Evolutionary conservation across 2,329 filamentous ascomycete species (phyloP).

Genomic region (Plectosphaerella cucumerina): DNA sequence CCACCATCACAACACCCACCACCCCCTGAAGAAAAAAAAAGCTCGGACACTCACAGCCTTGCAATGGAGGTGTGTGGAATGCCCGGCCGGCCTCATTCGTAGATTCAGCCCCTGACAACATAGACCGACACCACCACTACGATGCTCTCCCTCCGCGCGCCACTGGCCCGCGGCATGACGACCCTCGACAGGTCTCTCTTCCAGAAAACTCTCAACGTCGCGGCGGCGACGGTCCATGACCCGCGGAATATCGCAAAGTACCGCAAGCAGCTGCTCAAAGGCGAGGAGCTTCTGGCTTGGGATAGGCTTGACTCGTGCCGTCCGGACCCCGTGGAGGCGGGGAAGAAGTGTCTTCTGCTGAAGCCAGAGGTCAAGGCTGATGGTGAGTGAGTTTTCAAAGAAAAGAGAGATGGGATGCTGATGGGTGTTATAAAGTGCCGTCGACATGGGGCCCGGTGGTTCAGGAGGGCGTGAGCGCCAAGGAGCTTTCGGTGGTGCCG

Average conservation of each 20-base stretch:
- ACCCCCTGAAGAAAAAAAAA: neutral
- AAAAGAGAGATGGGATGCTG: neutral
- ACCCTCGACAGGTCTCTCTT: constrained; percentile 83
- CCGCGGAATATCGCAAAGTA: constrained; percentile 70
- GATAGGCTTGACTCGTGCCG: constrained; percentile 62
- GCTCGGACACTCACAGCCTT: neutral
- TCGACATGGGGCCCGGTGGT: constrained; percentile 74
- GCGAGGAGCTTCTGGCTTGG: constrained; percentile 60
- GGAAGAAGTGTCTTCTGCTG: constrained; percentile 59
- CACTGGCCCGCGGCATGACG: constrained; percentile 74
- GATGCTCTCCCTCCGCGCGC: constrained; percentile 68
- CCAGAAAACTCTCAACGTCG: constrained; percentile 67
- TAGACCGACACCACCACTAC: neutral
- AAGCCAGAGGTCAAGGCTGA: constrained; percentile 50
- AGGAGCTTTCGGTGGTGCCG: constrained; percentile 67
- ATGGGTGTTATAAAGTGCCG: constrained; percentile 41
- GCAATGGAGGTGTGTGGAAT: constrained; percentile 1
- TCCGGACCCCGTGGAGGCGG: constrained; percentile 56
- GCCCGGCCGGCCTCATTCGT: neutral
- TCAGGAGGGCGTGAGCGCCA: constrained; percentile 61
- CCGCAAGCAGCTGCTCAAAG: constrained; percentile 61
- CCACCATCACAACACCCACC: constrained; percentile 1
- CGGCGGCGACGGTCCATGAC: constrained; percentile 75
- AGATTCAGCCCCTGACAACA: neutral
- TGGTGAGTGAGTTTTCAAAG: constrained; percentile 31